Evolutionary conservation across 305 asterid species (phyloP).

Genomic region (Fraxinus angustifolia): DNA sequence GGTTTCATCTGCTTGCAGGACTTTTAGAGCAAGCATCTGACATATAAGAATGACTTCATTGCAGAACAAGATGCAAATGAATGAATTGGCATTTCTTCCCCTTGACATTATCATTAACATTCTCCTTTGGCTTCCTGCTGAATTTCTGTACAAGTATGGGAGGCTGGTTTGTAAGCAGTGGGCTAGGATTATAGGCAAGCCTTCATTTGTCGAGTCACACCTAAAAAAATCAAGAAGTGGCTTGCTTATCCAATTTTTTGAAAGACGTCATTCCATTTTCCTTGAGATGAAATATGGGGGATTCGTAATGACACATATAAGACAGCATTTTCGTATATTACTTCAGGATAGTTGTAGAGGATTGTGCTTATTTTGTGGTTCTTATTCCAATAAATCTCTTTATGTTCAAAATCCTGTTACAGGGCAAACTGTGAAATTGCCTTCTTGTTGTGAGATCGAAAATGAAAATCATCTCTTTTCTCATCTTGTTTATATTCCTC

Average conservation of each 20-base stretch:
- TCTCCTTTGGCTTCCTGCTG: constrained; percentile 15
- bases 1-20: not conserved
- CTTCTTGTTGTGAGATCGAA: not conserved
- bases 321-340: not conserved
- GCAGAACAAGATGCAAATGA: not conserved
- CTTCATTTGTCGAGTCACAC: constrained; percentile 1
- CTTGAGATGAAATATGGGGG: not conserved
- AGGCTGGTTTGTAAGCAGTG: constrained; percentile 4
- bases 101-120: not conserved
- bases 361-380: not conserved
- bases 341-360: constrained; percentile 13
- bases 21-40: not conserved
- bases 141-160: not conserved
- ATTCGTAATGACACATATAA: not conserved
- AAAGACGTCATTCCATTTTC: not conserved
- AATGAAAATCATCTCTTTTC: not conserved
- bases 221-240: not conserved
- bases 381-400: not conserved
- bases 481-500: constrained; percentile 6
- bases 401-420: constrained; percentile 13
- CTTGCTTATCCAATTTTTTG: not conserved
- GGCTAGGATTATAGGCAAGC: not conserved
- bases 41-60: not conserved
- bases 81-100: not conserved
- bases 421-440: not conserved